phyloP scores from a whole-genome alignment of 2,329 filamentous ascomycete species.

The Trichoderma citrinoviride region DNA sequence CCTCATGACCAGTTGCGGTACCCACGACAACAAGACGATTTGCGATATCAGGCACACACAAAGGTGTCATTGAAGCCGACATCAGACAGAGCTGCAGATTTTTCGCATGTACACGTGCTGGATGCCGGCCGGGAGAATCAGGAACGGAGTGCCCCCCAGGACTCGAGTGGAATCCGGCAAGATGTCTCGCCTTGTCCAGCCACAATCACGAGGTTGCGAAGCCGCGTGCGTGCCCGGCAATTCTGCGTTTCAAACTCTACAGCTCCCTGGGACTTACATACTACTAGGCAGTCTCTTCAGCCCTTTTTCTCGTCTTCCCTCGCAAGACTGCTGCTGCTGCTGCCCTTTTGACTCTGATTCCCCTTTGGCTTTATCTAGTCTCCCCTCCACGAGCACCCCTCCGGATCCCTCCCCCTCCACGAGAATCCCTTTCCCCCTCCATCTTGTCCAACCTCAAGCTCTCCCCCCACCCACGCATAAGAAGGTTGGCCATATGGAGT shows the following conservation, averaged over 20 bases:
- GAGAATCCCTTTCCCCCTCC: background rate
- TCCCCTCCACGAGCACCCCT: background rate
- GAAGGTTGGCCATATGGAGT: no score
- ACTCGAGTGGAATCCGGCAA: background rate
- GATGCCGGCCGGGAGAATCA: background rate
- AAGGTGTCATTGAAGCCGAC: no score
- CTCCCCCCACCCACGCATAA: constrained; percentile 14
- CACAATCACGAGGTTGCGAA: background rate
- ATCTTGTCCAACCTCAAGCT: background rate
- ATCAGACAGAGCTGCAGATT: no score
- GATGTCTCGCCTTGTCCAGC: background rate
- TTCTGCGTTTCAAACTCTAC: constrained; percentile 9
- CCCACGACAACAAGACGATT: no score
- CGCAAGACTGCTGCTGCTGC: background rate
- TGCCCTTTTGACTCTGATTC: constrained; percentile 17
- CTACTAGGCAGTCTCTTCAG: background rate
- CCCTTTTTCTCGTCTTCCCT: background rate
- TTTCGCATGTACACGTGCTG: no score
- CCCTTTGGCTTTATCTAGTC: background rate
- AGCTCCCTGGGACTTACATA: background rate
- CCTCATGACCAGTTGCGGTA: no score
- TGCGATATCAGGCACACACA: no score
- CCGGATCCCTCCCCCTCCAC: background rate
- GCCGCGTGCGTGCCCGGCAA: background rate
- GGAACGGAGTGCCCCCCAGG: background rate